Conservation (phyloP, 2,329 filamentous ascomycete species). For the Colletotrichum salicis region DNA sequence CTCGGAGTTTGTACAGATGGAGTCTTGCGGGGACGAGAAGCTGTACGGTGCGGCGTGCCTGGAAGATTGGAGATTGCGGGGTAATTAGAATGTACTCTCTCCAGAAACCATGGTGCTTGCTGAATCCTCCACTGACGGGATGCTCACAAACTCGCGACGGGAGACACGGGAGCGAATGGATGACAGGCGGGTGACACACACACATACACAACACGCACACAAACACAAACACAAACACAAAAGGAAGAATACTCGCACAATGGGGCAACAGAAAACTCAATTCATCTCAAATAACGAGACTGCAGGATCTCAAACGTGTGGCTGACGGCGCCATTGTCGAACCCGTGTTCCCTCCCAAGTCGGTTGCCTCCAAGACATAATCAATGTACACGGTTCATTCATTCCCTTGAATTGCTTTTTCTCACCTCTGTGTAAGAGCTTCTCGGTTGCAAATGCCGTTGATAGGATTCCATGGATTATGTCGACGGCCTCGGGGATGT, state of each 20-base stretch:
- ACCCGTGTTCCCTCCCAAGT: not conserved
- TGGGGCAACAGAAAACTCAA: not conserved
- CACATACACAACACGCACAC: not conserved
- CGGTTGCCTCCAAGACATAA: not conserved
- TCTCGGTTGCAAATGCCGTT: not conserved
- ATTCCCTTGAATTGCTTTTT: not conserved
- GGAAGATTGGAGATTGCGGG: conserved; percentile 1
- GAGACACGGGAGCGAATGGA: not conserved
- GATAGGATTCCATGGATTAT: no score
- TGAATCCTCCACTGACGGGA: no score
- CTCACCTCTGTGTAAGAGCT: not conserved
- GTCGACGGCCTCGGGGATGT: no score
- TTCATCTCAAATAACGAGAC: not conserved
- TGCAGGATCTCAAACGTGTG: conserved; percentile 8
- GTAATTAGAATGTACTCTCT: not conserved
- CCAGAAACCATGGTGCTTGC: no score
- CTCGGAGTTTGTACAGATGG: not conserved
- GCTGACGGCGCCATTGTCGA: not conserved
- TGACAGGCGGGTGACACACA: not conserved
- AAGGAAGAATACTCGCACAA: not conserved
- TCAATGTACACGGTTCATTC: not conserved
- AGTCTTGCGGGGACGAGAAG: not conserved
- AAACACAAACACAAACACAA: not conserved
- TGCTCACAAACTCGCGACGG: no score
- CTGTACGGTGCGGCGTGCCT: not conserved